Percentiles rank a stretch among this genome's conserved stretches.
phyloP scores from a whole-genome alignment of 495 filamentous ascomycete species.

The Talaromyces stipitatus region DNA sequence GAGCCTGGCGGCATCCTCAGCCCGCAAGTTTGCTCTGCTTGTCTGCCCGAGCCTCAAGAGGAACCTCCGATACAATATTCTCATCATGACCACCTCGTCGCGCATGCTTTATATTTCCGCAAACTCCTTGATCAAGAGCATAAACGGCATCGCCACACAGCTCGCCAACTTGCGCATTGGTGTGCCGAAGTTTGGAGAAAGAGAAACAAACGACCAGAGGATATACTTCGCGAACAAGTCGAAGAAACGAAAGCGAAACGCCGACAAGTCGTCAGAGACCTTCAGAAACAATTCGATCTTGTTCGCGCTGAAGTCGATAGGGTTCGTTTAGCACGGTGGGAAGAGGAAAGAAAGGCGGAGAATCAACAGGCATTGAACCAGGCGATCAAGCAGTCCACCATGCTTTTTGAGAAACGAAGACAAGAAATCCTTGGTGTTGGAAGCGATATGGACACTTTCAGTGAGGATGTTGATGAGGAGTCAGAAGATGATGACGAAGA shows the following conservation, averaged over 20 bases:
- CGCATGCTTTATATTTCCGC: conserved; percentile 73
- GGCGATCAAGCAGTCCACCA: conserved; percentile 64
- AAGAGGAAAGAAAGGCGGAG: conserved; percentile 73
- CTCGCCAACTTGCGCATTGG: conserved; percentile 36
- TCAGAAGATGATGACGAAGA: conserved; percentile 42
- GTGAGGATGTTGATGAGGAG: conserved; percentile 15
- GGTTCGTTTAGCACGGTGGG: conserved; percentile 65
- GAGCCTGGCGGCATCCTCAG: conserved; percentile 70
- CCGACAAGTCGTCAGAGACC: conserved; percentile 59
- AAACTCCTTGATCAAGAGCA: conserved; percentile 70
- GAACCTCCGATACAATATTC: conserved; percentile 70
- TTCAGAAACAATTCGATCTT: conserved; percentile 73
- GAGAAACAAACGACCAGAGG: conserved; percentile 37
- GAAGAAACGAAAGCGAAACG: conserved; percentile 50
- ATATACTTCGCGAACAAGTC: conserved; percentile 39
- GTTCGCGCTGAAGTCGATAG: conserved; percentile 68
- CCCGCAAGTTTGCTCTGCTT: conserved; percentile 61
- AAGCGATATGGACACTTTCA: conserved; percentile 22
- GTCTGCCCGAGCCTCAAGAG: conserved; percentile 65
- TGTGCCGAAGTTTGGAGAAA: conserved; percentile 40
- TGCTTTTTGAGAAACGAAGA: conserved; percentile 47
- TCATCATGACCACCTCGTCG: conserved; percentile 76
- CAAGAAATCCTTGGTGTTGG: conserved; percentile 40
- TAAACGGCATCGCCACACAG: conserved; percentile 53
- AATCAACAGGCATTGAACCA: conserved; percentile 78